Evolutionary conservation across 345 rosid genomes (phyloP).

Genomic region (Citrus maxima): DNA sequence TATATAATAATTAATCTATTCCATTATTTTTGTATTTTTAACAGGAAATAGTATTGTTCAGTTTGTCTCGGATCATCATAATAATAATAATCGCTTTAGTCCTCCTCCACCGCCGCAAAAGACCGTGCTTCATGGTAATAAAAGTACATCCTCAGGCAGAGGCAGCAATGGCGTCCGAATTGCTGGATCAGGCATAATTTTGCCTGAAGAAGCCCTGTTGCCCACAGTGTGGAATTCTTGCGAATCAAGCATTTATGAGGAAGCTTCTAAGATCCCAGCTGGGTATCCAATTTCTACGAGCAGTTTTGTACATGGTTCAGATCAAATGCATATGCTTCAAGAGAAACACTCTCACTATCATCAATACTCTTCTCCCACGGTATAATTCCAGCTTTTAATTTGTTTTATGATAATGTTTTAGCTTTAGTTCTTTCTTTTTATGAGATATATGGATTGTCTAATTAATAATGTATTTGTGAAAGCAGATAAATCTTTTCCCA

Average conservation of each 20-base stretch:
- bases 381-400: neutral
- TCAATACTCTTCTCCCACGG: conserved; percentile 37
- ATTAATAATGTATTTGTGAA: neutral
- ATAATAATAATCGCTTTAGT: neutral
- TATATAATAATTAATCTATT: neutral
- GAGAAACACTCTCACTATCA: conserved; percentile 14
- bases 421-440: neutral
- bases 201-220: conserved; percentile 22
- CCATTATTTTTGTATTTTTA: neutral
- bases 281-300: conserved; percentile 30
- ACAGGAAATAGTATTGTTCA: neutral
- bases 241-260: conserved; percentile 2
- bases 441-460: neutral
- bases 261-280: conserved; percentile 14
- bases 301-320: conserved; percentile 19
- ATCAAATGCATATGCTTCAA: conserved; percentile 32
- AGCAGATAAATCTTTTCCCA: conserved; percentile 41
- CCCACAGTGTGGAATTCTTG: conserved; percentile 25
- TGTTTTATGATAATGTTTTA: too few relatives aligned
- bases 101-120: conserved; percentile 8
- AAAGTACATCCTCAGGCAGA: neutral
- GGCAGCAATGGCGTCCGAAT: conserved; percentile 13
- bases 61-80: conserved; percentile 7
- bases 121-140: conserved; percentile 6
- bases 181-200: conserved; percentile 20